Evolutionary conservation across 345 rosid species (phyloP), one percentile per base, ranked within the genome.

Genomic region (Corymbia maculata): DNA sequence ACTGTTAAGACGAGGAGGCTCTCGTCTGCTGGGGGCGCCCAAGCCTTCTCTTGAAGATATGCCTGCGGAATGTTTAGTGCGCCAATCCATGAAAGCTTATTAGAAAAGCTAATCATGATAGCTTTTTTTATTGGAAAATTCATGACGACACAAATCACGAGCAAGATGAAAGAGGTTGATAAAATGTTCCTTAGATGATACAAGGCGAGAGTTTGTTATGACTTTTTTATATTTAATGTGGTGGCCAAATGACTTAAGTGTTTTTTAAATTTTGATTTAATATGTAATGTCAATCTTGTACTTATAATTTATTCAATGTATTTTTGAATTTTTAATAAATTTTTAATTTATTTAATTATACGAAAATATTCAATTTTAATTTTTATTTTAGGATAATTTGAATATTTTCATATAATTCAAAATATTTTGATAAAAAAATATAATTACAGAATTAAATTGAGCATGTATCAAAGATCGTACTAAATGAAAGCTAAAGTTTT

Each of bases 91-190:
- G 82, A 75, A 19, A 19, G 7, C 15, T 4, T 64, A 6, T 17
- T 2, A 0, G 7, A 9, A 64, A 13, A 64, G 13, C 4, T n/a
- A 13, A n/a, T n/a, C 2, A 7, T 6, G 75, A 6, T 64, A 8
- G 42, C 14, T 7, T 64, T n/a, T n/a, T 64, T 13, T 13, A 3
- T 64, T 13, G 75, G 19, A 64, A 64, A n/a, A 28, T 75, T 3
- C 2, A 17, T 1, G 4, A 44, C 42, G 42, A 36, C 42, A 36
- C 42, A 36, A 36, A 36, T 36, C 42, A 36, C 42, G 42, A 36
- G 42, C 42, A 36, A 36, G 42, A 4, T 36, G 42, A 4, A 36
- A 36, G 42, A 4, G 3, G 3, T 36, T 36, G 42, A 36, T 36
- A 2, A 36, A 36, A 36, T 36, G 42, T 36, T 36, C 42, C 42